These are phyloP conservation scores for Simmondsia chinensis DNA, from an alignment of 148 eudicot genomes.

Conservation along the genomic window DNA sequence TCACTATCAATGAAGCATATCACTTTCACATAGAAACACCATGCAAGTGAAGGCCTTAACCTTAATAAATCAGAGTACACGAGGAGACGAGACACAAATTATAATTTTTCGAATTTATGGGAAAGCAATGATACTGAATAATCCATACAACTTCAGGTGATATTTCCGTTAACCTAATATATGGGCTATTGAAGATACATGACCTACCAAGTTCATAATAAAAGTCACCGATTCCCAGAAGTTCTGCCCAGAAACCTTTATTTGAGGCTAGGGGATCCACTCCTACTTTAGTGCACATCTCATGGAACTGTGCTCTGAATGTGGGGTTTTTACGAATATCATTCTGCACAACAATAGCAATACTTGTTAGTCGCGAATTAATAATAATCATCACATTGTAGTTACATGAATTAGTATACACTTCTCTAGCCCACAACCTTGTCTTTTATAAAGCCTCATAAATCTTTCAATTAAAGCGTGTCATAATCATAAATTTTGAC, in stretches of 20 bases:
- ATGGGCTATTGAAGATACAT: background rate
- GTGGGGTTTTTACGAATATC: constrained; percentile 96
- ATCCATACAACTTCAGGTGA: background rate
- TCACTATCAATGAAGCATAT: too few relatives aligned
- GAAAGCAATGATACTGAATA: too few relatives aligned
- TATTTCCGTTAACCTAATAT: background rate
- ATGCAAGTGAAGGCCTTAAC: too few relatives aligned
- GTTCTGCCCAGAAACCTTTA: constrained; percentile 99
- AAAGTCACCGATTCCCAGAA: constrained; percentile 94
- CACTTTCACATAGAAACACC: too few relatives aligned
- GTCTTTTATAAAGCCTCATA: too few relatives aligned
- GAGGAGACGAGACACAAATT: too few relatives aligned
- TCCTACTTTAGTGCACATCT: constrained; percentile 99
- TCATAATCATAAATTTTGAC: too few relatives aligned
- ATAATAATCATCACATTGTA: too few relatives aligned
- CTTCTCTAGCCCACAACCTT: too few relatives aligned
- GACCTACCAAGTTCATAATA: constrained; percentile 92
- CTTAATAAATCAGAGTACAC: too few relatives aligned
- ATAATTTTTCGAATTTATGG: too few relatives aligned
- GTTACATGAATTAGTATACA: too few relatives aligned
- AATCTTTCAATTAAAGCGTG: background rate
- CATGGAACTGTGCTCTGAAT: constrained; percentile 93
- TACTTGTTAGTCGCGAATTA: background rate
- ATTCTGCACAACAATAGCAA: constrained; percentile 50
- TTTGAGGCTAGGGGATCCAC: constrained; percentile 97